Evolutionary conservation across 257 asterid genomes (phyloP), one percentile per base, ranked within the genome.

Genomic region (Vinca minor): DNA sequence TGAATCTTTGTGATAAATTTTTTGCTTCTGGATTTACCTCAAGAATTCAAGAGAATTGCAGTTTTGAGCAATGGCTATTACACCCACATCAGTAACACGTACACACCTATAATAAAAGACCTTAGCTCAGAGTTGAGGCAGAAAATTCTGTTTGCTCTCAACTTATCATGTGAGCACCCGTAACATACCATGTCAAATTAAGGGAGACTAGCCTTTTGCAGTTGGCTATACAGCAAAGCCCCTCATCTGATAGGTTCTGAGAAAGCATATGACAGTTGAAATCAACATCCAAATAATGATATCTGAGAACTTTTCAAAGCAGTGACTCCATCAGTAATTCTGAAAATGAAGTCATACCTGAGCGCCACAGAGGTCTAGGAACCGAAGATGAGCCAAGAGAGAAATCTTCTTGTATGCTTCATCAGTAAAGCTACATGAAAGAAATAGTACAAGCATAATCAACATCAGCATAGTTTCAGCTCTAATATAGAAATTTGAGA

Each of bases 281-380:
- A 73, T 49, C 55, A 38, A 35, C 52, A 6, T 46, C 45, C 14
- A 36, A 32, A 23, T 46, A 41, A 53, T 34, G 47, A 53, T 23
- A 31, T 11, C 35, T 23, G n/a, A 52, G 5, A 39, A 34, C 49
- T 31, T 34, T 45, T 18, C 44, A 9, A 25, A 61, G 39, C 21
- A 47, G 41, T 50, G 17, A 57, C 32, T 46, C 25, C 57, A 45
- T 15, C 49, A 21, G 34, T 58, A 58, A 21, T 21, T 9, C 49
- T 28, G 48, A 25, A n/a, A 70, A 54, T 31, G 31, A 35, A 53
- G 68, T 41, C 72, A 70, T 78, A 92, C 98, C 97, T 92, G 98
- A 69, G 97, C 95, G 69, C 98, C 98, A 79, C 98, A 92, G 56
- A 89, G 96, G 77, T 89, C 97, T 63, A 92, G 71, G 70, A 79